Conservation (phyloP, 1,139 yeast genomes). For the Blastobotrys raffinosifermentans region DNA sequence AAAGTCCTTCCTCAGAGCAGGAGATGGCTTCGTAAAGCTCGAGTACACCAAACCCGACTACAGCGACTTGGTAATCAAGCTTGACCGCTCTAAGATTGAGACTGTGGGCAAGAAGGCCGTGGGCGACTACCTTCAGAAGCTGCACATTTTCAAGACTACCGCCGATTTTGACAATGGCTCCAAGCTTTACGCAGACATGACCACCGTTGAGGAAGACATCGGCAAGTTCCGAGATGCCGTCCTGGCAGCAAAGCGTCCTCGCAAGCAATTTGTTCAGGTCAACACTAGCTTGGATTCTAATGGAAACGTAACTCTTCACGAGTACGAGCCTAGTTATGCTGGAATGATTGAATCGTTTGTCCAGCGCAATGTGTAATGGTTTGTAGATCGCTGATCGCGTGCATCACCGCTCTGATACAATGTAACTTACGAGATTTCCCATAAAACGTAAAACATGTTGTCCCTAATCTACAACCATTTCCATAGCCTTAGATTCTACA, state of each 20-base stretch:
- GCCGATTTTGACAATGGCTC: constrained; percentile 65
- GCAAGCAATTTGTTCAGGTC: constrained; percentile 79
- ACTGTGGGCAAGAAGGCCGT: constrained; percentile 68
- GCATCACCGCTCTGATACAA: too few relatives aligned
- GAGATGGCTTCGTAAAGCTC: constrained; percentile 51
- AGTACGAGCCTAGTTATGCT: constrained; percentile 65
- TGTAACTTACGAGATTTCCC: too few relatives aligned
- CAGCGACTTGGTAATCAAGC: constrained; percentile 52
- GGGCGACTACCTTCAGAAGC: constrained; percentile 60
- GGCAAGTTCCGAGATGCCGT: constrained; percentile 63
- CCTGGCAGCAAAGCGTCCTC: constrained; percentile 65
- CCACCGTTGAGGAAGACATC: constrained; percentile 59
- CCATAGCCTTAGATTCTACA: too few relatives aligned
- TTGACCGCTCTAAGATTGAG: constrained; percentile 57
- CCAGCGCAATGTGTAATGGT: constrained; percentile 47
- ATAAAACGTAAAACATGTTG: too few relatives aligned
- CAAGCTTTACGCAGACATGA: constrained; percentile 56
- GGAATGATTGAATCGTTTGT: constrained; percentile 76
- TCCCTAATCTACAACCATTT: too few relatives aligned
- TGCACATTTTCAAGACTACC: constrained; percentile 73
- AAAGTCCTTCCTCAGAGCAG: constrained; percentile 67
- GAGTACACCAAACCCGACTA: constrained; percentile 43
- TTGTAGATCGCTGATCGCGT: neutral
- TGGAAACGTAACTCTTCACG: constrained; percentile 49
- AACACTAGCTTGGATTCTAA: constrained; percentile 47